Percentiles rank a stretch among this genome's conserved stretches.
These are phyloP conservation scores for Clathrus columnatus DNA, from an alignment of 768 basidiomycete species.

Conservation along the genomic window DNA sequence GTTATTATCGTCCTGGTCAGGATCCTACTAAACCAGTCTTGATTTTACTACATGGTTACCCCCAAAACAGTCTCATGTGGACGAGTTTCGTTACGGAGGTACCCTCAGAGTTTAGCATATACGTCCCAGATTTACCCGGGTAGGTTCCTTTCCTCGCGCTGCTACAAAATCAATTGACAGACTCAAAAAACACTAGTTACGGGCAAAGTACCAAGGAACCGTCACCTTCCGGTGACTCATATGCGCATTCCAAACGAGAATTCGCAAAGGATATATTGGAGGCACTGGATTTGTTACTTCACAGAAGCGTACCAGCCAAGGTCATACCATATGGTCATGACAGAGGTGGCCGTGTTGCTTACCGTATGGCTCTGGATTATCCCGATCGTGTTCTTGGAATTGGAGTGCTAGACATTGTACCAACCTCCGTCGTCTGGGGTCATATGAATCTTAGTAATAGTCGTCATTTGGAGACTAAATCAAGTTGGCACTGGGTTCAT, in stretches of 20 bases:
- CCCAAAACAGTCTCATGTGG: conserved; percentile 17
- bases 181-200: conserved; percentile 7
- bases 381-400: conserved; percentile 14
- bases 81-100: conserved; percentile 10
- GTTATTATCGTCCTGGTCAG: conserved; percentile 1
- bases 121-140: conserved; percentile 18
- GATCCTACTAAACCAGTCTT: conserved; percentile 11
- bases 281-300: conserved; percentile 8
- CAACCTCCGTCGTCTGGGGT: conserved; percentile 13
- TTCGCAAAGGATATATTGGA: conserved; percentile 15
- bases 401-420: conserved; percentile 16
- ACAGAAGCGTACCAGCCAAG: conserved; percentile 1
- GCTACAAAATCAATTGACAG: background rate
- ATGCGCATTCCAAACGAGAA: conserved; percentile 13
- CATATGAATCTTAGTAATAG: conserved; percentile 12
- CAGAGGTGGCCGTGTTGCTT: conserved; percentile 15
- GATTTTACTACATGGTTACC: conserved; percentile 17
- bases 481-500: conserved; percentile 14
- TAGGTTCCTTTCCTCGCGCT: background rate
- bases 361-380: conserved; percentile 14
- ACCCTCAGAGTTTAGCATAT: conserved; percentile 5
- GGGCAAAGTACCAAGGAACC: conserved; percentile 13
- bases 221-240: conserved; percentile 8
- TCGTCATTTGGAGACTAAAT: conserved; percentile 11
- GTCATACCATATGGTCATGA: conserved; percentile 16